These are phyloP conservation scores for Leishmania martiniquensis DNA, from an alignment of 208 protist species.

Conservation along the genomic window DNA sequence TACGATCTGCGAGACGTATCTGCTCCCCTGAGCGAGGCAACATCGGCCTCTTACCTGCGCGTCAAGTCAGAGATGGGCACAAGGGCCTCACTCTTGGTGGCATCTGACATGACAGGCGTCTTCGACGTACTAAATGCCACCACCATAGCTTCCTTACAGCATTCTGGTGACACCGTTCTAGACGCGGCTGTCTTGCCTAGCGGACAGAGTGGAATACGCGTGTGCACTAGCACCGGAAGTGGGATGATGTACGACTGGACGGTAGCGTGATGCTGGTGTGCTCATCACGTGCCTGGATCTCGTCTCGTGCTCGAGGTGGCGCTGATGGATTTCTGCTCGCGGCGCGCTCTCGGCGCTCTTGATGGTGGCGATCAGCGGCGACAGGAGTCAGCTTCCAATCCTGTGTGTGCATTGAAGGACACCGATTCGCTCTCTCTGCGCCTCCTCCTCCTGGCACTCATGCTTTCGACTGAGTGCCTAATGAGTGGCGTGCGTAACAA, in stretches of 20 bases:
- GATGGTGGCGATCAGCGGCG: neutral
- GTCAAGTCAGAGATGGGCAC: constrained; percentile 13
- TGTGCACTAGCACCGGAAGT: constrained; percentile 36
- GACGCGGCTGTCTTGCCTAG: constrained; percentile 37
- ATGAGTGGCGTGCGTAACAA: neutral
- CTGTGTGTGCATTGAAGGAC: neutral
- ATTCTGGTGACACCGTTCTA: constrained; percentile 40
- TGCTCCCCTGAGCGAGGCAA: constrained; percentile 10
- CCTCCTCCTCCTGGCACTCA: neutral
- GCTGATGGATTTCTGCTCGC: neutral
- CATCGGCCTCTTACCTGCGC: constrained; percentile 18
- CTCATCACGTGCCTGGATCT: neutral
- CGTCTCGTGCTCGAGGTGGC: neutral
- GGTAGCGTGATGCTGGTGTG: constrained; percentile 9
- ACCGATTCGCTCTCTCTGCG: neutral
- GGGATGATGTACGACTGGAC: constrained; percentile 52
- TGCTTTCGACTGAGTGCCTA: neutral
- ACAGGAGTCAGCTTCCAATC: neutral
- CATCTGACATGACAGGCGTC: constrained; percentile 30
- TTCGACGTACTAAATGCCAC: constrained; percentile 35
- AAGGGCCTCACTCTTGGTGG: constrained; percentile 34
- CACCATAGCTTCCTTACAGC: constrained; percentile 31
- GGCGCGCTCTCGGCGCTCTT: neutral
- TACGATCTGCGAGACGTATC: constrained; percentile 24
- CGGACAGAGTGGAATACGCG: constrained; percentile 5